These are phyloP conservation scores for Anastatica hierochuntica DNA, from an alignment of 345 rosid species.

Conservation along the genomic window DNA sequence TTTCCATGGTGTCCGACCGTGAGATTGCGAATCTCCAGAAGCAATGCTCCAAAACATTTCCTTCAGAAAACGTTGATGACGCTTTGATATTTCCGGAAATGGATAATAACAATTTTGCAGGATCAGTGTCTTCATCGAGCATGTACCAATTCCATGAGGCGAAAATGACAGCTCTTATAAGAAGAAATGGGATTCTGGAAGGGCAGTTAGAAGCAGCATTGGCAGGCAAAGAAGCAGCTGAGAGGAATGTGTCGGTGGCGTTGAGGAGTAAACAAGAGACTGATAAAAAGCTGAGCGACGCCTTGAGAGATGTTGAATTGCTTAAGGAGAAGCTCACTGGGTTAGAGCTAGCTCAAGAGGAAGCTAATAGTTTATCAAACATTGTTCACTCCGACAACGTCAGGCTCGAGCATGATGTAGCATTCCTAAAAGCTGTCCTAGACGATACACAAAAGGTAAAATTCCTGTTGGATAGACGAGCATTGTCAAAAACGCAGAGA, in stretches of 20 bases:
- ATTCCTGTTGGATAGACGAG: not conserved
- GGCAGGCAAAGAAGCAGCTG: constrained; percentile 59
- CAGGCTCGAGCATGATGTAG: constrained; percentile 95
- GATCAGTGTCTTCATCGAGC: constrained; percentile 37
- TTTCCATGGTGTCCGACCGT: constrained; percentile 30
- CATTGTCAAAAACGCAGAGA: not conserved
- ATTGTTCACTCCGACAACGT: constrained; percentile 92
- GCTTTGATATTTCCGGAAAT: constrained; percentile 32
- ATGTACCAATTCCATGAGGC: constrained; percentile 65
- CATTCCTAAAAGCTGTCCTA: constrained; percentile 89
- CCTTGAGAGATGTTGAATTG: constrained; percentile 67
- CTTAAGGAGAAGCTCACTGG: constrained; percentile 78
- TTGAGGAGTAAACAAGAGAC: constrained; percentile 69
- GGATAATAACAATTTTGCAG: constrained; percentile 29
- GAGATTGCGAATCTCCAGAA: constrained; percentile 31
- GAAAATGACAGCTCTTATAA: constrained; percentile 55
- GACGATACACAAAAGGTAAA: constrained; percentile 93
- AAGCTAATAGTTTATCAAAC: constrained; percentile 73
- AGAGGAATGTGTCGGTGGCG: constrained; percentile 59
- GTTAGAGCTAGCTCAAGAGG: constrained; percentile 75
- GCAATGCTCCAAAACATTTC: constrained; percentile 33
- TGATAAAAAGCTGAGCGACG: constrained; percentile 59
- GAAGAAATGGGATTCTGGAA: constrained; percentile 66
- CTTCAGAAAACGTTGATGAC: constrained; percentile 33
- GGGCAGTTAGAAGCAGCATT: constrained; percentile 67